Evolutionary conservation across 1,139 yeast species (phyloP).

Genomic region (Kazachstania sp.): DNA sequence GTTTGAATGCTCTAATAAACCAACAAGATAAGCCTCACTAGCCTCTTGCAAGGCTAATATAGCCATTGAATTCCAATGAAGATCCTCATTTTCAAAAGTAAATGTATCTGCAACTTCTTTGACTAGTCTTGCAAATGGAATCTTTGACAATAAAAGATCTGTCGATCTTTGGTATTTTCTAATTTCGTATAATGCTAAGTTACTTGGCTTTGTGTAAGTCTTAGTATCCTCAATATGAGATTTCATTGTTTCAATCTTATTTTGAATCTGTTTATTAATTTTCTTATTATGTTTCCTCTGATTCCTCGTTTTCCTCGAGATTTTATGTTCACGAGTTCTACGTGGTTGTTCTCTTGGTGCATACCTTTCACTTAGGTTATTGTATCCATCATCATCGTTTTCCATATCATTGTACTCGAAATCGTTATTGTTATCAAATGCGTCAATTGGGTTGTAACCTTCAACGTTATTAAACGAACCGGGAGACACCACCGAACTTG

Average conservation of each 20-base stretch:
- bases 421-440: background rate
- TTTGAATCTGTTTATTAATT: constrained; percentile 5
- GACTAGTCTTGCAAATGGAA: constrained; percentile 82
- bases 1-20: constrained; percentile 82
- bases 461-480: too few species aligned
- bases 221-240: constrained; percentile 26
- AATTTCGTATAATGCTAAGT: constrained; percentile 68
- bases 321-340: background rate
- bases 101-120: constrained; percentile 74
- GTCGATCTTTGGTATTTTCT: constrained; percentile 70
- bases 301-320: constrained; percentile 1
- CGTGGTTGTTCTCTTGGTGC: background rate
- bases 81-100: constrained; percentile 41
- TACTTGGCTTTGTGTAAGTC: constrained; percentile 63
- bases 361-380: background rate
- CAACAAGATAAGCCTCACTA: constrained; percentile 80
- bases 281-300: constrained; percentile 3
- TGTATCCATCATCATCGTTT: background rate
- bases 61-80: constrained; percentile 88
- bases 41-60: constrained; percentile 88
- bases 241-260: constrained; percentile 7
- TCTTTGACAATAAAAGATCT: constrained; percentile 65
- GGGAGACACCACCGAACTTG: too few species aligned
- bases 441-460: background rate
- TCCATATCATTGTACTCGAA: background rate